These are phyloP conservation scores for Epichloe hybrida DNA, from an alignment of 2,329 filamentous ascomycete species.

Conservation along the genomic window DNA sequence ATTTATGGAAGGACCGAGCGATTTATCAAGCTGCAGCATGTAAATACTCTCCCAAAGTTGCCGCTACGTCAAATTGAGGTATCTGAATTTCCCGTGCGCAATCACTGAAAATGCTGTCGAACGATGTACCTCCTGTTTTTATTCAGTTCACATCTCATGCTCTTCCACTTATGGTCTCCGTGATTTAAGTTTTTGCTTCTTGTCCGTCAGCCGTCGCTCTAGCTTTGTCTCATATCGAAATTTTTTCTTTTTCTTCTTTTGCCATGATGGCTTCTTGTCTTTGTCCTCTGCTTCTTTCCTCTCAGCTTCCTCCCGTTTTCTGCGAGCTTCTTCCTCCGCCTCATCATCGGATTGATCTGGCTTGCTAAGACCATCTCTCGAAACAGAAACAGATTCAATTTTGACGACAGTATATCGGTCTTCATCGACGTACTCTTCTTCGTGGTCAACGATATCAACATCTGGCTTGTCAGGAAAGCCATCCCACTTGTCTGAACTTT, in stretches of 20 bases:
- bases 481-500: slow-evolving; percentile 44
- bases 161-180: slow-evolving; percentile 8
- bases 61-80: slow-evolving; percentile 17
- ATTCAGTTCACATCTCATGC: background rate
- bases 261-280: slow-evolving; percentile 17
- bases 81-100: slow-evolving; percentile 10
- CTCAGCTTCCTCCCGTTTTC: slow-evolving; percentile 14
- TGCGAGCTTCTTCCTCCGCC: slow-evolving; percentile 16
- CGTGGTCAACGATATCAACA: slow-evolving; percentile 52
- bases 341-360: slow-evolving; percentile 25
- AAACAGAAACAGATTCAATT: slow-evolving; percentile 74
- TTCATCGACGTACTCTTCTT: slow-evolving; percentile 93
- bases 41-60: slow-evolving; percentile 17
- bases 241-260: slow-evolving; percentile 75
- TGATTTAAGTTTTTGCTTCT: slow-evolving; percentile 55
- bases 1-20: slow-evolving; percentile 15
- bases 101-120: background rate
- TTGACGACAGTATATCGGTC: slow-evolving; percentile 93
- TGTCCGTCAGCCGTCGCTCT: slow-evolving; percentile 61
- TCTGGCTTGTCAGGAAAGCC: slow-evolving; percentile 44
- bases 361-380: slow-evolving; percentile 57
- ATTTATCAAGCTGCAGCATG: slow-evolving; percentile 17
- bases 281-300: slow-evolving; percentile 15
- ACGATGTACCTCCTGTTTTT: background rate
- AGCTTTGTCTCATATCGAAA: slow-evolving; percentile 87